These are phyloP conservation scores for Allodekkera sacchari DNA, from an alignment of 805 yeast species.

Conservation along the genomic window DNA sequence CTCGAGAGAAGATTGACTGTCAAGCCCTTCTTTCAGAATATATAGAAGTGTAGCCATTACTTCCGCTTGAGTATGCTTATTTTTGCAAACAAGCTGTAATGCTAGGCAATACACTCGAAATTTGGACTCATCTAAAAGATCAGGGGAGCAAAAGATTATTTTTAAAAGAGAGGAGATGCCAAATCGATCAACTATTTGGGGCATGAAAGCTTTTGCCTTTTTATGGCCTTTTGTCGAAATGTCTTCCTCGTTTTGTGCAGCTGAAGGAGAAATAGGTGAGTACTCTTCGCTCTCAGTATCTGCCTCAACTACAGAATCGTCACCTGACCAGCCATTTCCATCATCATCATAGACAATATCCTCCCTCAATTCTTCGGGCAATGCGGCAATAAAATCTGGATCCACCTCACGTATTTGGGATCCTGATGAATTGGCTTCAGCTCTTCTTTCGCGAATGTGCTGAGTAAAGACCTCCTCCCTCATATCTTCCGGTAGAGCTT, in stretches of 20 bases:
- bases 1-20: conserved; percentile 52
- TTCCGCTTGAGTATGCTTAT: conserved; percentile 72
- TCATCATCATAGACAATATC: conserved; percentile 15
- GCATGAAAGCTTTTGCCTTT: conserved; percentile 33
- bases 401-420: conserved; percentile 57
- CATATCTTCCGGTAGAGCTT: conserved; percentile 88
- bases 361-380: conserved; percentile 43
- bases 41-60: conserved; percentile 59
- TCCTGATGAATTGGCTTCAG: conserved; percentile 36
- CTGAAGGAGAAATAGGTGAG: too few species aligned
- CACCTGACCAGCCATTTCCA: conserved; percentile 15
- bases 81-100: too few species aligned
- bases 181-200: conserved; percentile 64
- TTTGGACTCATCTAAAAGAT: conserved; percentile 52
- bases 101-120: conserved; percentile 52
- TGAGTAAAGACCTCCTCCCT: conserved; percentile 86
- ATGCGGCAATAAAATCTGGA: conserved; percentile 70
- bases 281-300: not conserved
- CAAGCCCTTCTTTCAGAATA: conserved; percentile 68
- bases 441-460: conserved; percentile 70
- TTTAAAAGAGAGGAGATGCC: conserved; percentile 71
- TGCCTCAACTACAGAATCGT: not conserved
- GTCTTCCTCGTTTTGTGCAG: conserved; percentile 1
- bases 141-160: conserved; percentile 66
- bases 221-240: conserved; percentile 16